These are phyloP conservation scores for Rubia peregrina DNA, from an alignment of 305 asterid species.

Conservation along the genomic window DNA sequence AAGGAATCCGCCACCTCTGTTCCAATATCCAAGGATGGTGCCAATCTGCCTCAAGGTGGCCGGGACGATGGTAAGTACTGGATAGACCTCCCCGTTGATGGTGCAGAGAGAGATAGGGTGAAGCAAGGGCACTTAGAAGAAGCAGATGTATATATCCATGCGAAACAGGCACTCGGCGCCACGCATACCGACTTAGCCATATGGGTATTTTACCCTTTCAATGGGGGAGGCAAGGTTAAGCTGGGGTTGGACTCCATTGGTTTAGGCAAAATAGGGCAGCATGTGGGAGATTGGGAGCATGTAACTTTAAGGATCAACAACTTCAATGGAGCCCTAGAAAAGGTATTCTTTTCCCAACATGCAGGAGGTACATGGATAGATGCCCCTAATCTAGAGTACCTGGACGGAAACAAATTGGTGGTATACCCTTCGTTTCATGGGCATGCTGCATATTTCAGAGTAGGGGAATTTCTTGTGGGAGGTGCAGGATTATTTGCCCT, in stretches of 20 bases:
- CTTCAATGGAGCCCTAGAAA: background rate
- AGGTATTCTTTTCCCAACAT: background rate
- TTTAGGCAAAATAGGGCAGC: background rate
- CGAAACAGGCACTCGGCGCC: background rate
- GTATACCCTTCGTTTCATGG: background rate
- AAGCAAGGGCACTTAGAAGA: conserved; percentile 45
- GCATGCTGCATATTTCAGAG: background rate
- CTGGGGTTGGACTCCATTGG: background rate
- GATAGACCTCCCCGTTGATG: conserved; percentile 63
- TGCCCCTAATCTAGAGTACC: background rate
- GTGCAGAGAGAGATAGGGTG: conserved; percentile 21
- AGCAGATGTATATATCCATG: conserved; percentile 46
- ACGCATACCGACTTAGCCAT: background rate
- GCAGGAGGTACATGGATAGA: background rate
- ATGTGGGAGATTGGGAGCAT: background rate
- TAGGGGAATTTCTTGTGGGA: background rate
- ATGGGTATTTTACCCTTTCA: background rate
- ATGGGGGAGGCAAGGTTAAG: background rate
- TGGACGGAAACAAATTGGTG: background rate
- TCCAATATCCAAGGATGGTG: conserved; percentile 35
- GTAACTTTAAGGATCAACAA: background rate
- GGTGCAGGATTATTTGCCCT: conserved; percentile 32
- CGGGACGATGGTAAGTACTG: conserved; percentile 58
- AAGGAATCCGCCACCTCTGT: conserved; percentile 40
- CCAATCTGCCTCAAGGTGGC: conserved; percentile 77